Evolutionary conservation across 1,139 yeast genomes (phyloP).

Genomic region (Geotrichum fermentans): DNA sequence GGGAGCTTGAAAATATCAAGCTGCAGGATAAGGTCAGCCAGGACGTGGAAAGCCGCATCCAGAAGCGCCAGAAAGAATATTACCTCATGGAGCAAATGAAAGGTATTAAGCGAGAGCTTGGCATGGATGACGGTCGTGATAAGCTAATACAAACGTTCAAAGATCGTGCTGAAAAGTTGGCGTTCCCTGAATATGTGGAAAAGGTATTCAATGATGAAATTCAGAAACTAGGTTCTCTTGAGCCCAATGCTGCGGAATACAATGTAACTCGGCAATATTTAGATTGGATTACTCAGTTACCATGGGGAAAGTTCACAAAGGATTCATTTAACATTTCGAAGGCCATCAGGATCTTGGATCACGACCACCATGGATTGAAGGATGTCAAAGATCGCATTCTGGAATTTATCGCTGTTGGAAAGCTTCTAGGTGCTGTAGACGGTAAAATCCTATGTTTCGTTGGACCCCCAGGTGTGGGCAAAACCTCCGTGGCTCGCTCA

Average conservation of each 20-base stretch:
- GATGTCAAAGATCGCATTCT: slow-evolving; percentile 75
- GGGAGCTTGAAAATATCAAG: slow-evolving; percentile 70
- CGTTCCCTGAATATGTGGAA: slow-evolving; percentile 60
- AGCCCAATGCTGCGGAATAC: slow-evolving; percentile 75
- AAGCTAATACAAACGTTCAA: slow-evolving; percentile 72
- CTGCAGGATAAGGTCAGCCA: slow-evolving; percentile 60
- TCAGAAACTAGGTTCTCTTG: slow-evolving; percentile 62
- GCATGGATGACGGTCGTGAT: slow-evolving; percentile 83
- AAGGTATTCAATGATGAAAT: slow-evolving; percentile 86
- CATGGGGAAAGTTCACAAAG: slow-evolving; percentile 86
- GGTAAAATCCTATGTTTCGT: slow-evolving; percentile 92
- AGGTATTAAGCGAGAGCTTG: slow-evolving; percentile 83
- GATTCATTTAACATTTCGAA: slow-evolving; percentile 72
- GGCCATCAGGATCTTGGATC: slow-evolving; percentile 65
- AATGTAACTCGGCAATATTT: slow-evolving; percentile 83
- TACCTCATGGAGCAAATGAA: slow-evolving; percentile 62
- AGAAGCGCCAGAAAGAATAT: slow-evolving; percentile 63
- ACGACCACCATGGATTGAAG: slow-evolving; percentile 78
- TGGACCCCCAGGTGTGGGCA: slow-evolving; percentile 99
- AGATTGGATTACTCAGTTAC: slow-evolving; percentile 90
- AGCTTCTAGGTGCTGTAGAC: slow-evolving; percentile 78
- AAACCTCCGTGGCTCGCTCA: slow-evolving; percentile 90
- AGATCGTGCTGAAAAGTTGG: slow-evolving; percentile 67
- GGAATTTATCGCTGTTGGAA: slow-evolving; percentile 62
- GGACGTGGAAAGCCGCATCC: slow-evolving; percentile 61